phyloP scores from a whole-genome alignment of 2,329 filamentous ascomycete species.

The Calonectria naviculata region DNA sequence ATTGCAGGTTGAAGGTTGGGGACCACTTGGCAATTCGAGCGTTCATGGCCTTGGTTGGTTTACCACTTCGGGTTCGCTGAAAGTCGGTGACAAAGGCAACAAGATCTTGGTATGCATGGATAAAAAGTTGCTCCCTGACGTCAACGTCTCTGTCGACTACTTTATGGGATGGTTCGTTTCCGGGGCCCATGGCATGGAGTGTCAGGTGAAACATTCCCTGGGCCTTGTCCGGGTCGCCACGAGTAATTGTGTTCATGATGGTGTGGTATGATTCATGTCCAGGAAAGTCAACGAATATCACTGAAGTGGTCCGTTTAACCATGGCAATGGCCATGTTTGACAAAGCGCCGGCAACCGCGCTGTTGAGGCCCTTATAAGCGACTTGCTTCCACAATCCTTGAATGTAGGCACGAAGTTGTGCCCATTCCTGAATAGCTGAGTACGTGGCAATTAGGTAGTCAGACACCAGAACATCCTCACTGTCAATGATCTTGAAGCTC shows the following conservation, averaged over 20 bases:
- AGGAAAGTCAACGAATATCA: constrained; percentile 58
- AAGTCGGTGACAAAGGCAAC: constrained; percentile 59
- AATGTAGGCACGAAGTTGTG: constrained; percentile 50
- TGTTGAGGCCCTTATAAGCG: constrained; percentile 56
- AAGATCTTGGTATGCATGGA: constrained; percentile 55
- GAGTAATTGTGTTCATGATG: constrained; percentile 53
- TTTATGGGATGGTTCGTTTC: neutral
- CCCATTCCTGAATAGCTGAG: constrained; percentile 50
- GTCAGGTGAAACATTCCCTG: constrained; percentile 20
- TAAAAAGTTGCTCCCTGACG: constrained; percentile 55
- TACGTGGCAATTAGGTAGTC: constrained; percentile 58
- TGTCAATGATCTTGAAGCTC: constrained; percentile 56
- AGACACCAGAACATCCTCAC: constrained; percentile 46
- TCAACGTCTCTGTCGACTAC: constrained; percentile 42
- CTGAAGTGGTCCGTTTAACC: constrained; percentile 49
- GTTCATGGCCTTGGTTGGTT: constrained; percentile 57
- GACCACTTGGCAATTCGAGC: constrained; percentile 53
- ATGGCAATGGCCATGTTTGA: constrained; percentile 55
- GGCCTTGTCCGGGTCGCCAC: constrained; percentile 47
- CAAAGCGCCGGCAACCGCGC: constrained; percentile 55
- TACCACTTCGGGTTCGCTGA: constrained; percentile 55
- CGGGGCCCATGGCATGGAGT: neutral
- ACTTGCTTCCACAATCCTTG: constrained; percentile 57
- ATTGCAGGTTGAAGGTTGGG: constrained; percentile 50
- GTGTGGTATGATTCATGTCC: constrained; percentile 56